These are phyloP conservation scores for Saxispiralis lemnorum DNA, from an alignment of 495 filamentous ascomycete genomes.

Conservation along the genomic window DNA sequence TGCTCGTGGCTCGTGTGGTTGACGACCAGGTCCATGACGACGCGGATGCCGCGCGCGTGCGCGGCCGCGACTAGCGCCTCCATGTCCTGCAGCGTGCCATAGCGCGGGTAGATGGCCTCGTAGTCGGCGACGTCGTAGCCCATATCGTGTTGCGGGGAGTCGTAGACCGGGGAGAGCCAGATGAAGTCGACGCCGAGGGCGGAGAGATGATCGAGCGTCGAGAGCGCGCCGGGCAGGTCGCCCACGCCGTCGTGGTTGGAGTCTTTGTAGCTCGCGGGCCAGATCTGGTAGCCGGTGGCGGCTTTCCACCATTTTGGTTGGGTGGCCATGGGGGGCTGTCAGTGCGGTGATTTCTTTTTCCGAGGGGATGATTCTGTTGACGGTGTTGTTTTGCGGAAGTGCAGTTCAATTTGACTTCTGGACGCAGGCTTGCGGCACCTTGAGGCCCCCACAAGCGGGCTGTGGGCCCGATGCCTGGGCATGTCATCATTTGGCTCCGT, in stretches of 20 bases:
- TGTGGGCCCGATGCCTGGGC: no score
- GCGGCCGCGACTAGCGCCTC: slow-evolving; percentile 15
- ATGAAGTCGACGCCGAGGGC: slow-evolving; percentile 18
- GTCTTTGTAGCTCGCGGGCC: slow-evolving; percentile 19
- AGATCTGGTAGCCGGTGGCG: slow-evolving; percentile 20
- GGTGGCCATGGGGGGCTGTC: no score
- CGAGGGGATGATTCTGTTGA: no score
- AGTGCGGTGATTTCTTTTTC: no score
- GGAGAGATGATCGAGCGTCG: slow-evolving; percentile 18
- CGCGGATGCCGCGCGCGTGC: slow-evolving; percentile 14
- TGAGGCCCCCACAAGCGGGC: no score
- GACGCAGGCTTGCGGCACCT: no score
- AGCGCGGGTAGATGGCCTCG: slow-evolving; percentile 13
- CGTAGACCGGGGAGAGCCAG: slow-evolving; percentile 20
- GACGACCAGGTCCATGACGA: slow-evolving; percentile 21
- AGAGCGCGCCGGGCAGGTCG: slow-evolving; percentile 9
- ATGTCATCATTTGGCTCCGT: no score
- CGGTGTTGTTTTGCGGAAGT: no score
- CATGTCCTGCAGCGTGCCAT: slow-evolving; percentile 18
- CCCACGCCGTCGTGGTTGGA: slow-evolving; percentile 12
- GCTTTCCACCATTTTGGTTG: slow-evolving; percentile 9
- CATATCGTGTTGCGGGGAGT: slow-evolving; percentile 19
- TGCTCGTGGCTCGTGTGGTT: slow-evolving; percentile 21
- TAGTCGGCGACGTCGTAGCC: slow-evolving; percentile 22
- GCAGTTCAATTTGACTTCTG: no score